Evolutionary conservation across 495 filamentous ascomycete species (phyloP).

Genomic region (Penicillium maclennaniae): DNA sequence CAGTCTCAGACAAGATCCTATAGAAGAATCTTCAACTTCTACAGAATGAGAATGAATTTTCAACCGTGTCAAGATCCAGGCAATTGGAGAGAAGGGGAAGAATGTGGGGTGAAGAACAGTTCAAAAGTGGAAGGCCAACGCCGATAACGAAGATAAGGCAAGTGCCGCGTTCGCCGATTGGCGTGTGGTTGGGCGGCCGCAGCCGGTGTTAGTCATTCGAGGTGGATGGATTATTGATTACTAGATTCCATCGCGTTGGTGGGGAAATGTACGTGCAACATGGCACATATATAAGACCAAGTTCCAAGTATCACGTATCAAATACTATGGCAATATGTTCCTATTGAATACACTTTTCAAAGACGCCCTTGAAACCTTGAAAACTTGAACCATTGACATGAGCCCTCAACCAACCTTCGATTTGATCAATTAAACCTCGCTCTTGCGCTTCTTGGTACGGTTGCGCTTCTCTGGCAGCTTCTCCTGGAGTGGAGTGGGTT

Average conservation of each 20-base stretch:
- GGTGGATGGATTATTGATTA: background rate
- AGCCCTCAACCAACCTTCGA: background rate
- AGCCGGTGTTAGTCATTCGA: constrained; percentile 24
- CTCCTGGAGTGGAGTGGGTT: constrained; percentile 51
- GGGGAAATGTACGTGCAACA: background rate
- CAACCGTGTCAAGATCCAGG: background rate
- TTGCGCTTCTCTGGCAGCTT: constrained; percentile 45
- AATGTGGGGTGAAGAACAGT: background rate
- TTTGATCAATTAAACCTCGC: constrained; percentile 32
- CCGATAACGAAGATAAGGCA: constrained; percentile 17
- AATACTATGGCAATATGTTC: background rate
- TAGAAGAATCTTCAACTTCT: no score
- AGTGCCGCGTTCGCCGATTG: constrained; percentile 15
- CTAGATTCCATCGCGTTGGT: background rate
- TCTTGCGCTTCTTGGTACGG: constrained; percentile 67
- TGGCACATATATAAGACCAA: no score
- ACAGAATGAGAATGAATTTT: no score
- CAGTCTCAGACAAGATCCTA: background rate
- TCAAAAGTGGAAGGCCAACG: background rate
- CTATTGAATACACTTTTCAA: constrained; percentile 5
- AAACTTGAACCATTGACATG: background rate
- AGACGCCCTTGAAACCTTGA: background rate
- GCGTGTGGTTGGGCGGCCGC: background rate
- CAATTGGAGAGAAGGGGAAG: background rate
- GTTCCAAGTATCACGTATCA: no score